Base-by-base conservation (phyloP, 1,284 basidiomycete species). In the Apiotrichum montevideense region DNA sequence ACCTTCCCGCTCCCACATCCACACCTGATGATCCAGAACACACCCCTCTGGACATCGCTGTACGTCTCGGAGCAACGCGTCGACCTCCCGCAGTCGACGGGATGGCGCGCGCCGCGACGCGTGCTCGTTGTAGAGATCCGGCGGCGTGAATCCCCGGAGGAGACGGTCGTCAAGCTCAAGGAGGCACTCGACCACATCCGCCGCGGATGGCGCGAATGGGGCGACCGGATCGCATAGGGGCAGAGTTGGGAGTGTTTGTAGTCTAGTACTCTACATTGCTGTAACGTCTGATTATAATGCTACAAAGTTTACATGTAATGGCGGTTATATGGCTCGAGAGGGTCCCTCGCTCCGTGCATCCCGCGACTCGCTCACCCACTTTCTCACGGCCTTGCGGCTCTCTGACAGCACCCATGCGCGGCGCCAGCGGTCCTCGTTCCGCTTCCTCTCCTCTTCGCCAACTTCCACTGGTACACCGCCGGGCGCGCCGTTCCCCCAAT, bases 331-430 rank as follows among this genome's bases (percentile, higher is more conserved):
- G 21, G 21, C 21, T 21, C 21, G 21, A 21, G 21, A 21, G 21
- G 21, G 21, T 21, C 21, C 21, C 14, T 39, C 11, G 21, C 41
- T 34, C 10, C n/a, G 35, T 7, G 6, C 3, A 21, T 8, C 32
- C 37, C 46, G 51, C 35, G 29, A 53, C 55, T 46, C 54, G 52
- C 14, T 62, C 64, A 57, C 82, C 86, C 39, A 80, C 82, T 54
- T 55, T 52, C 73, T 55, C 2, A 75, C 75, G 5, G 67, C 69
- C 57, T 69, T 68, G 44, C 70, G 59, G 37, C 69, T 65, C 54
- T 71, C 65, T 6, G 64, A 59, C 55, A 75, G 84, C 80, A 87
- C 64, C 73, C 74, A 76, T 82, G 34, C 83, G 80, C 33, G 83
- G 81, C 51, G 83, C 84, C 45, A 82, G 63, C 80, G 52, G 54